phyloP scores from a whole-genome alignment of 169 alveolate species.

The Cryptosporidium ubiquitum region DNA sequence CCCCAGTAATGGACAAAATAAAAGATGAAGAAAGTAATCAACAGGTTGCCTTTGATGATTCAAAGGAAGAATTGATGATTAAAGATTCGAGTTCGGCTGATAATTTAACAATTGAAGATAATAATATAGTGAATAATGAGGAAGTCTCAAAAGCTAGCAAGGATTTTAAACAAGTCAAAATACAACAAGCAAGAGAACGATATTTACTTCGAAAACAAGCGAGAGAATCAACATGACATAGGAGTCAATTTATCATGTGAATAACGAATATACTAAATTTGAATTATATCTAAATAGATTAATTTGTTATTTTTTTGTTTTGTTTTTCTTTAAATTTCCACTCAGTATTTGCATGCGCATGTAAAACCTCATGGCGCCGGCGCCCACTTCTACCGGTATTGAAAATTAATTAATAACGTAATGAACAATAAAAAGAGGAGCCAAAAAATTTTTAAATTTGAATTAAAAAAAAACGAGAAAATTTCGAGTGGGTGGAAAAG shows the following conservation, averaged over 20 bases:
- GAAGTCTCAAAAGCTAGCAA: not conserved
- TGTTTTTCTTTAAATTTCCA: not conserved
- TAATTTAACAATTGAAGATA: not conserved
- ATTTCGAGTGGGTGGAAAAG: not conserved
- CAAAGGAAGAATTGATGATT: not conserved
- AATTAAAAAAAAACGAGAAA: not conserved
- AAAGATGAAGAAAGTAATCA: not conserved
- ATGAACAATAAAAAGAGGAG: constrained; percentile 2
- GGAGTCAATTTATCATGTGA: not conserved
- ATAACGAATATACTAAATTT: not conserved
- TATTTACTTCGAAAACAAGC: constrained; percentile 31
- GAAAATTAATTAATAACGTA: not conserved
- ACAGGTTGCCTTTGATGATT: not conserved
- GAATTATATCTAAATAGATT: not conserved
- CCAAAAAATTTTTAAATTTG: not conserved
- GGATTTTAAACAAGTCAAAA: constrained; percentile 13
- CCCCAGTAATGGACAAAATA: not conserved
- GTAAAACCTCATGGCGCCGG: not conserved
- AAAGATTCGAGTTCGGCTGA: not conserved
- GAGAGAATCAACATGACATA: not conserved
- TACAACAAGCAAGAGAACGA: constrained; percentile 45
- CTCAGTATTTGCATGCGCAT: not conserved
- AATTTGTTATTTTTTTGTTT: not conserved
- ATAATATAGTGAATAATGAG: not conserved
- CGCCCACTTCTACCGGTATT: constrained; percentile 9